Evolutionary conservation across 495 filamentous ascomycete genomes (phyloP).

Genomic region (Pyrenula massariospora): DNA sequence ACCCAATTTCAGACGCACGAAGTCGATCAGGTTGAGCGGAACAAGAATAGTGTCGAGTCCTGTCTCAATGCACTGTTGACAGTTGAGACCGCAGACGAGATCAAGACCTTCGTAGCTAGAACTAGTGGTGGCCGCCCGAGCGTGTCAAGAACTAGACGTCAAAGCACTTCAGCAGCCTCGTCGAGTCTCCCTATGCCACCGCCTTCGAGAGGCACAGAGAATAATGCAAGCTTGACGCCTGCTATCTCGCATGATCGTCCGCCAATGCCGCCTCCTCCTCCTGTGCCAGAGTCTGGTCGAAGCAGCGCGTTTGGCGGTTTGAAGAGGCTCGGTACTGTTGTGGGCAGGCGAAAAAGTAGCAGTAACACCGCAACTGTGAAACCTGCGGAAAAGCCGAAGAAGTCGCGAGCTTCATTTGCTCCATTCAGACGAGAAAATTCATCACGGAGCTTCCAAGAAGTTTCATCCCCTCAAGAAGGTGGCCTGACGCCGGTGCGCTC

Average conservation of each 20-base stretch:
- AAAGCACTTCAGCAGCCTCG: constrained; percentile 8
- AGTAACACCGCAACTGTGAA: constrained; percentile 18
- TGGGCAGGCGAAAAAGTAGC: constrained; percentile 47
- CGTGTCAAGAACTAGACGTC: constrained; percentile 8
- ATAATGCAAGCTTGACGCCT: constrained; percentile 38
- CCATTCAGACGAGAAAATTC: constrained; percentile 39
- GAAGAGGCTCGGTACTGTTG: constrained; percentile 69
- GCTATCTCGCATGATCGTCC: not conserved
- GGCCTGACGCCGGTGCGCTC: not conserved
- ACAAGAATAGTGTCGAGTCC: constrained; percentile 62
- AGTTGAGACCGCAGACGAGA: constrained; percentile 78
- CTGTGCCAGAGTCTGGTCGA: constrained; percentile 23
- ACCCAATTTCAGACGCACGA: constrained; percentile 92
- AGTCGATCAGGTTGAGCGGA: constrained; percentile 73
- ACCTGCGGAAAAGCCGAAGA: constrained; percentile 33
- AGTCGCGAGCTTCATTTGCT: constrained; percentile 31
- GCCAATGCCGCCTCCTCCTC: not conserved
- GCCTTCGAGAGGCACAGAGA: constrained; percentile 32
- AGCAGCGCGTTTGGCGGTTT: constrained; percentile 38
- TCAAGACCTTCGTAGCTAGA: constrained; percentile 67
- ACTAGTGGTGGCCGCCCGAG: constrained; percentile 19
- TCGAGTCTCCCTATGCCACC: constrained; percentile 19
- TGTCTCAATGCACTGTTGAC: constrained; percentile 80
- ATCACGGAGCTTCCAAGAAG: constrained; percentile 9
- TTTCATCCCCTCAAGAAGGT: constrained; percentile 13